Base-by-base conservation (phyloP, 768 basidiomycete species). In the Roridomyces roridus region DNA sequence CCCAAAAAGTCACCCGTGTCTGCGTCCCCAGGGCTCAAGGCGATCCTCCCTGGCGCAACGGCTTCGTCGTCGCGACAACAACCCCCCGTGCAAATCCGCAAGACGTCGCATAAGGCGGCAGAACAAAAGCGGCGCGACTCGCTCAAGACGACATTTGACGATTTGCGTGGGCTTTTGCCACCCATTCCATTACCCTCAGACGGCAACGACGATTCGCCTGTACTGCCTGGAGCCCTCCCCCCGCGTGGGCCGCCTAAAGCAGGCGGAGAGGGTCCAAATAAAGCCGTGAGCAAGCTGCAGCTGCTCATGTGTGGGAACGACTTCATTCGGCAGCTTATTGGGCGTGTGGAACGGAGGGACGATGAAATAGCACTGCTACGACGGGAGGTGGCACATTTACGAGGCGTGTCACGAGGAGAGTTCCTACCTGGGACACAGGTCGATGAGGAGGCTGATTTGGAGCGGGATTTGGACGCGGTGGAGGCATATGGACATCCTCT, bases 51-150 rank as follows among this genome's bases (percentile, higher is more conserved):
- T 50, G 88, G 87, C 29, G 50, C 59, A 4, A 35, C 36, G 15
- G 44, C 57, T 3, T 47, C 61, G 1, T 29, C 48, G 3, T 61
- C 54, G 50, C 37, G 57, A 11, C 65, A 66, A 20, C 64, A 65
- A 1, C 60, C 83, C 40, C 71, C 72, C 37, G 74, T 73, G 25
- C 80, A 79, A 31, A 72, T 82, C 43, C 83, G 85, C 56, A 93
- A 92, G 71, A 88, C 88, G 25, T 92, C 92, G 7, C 92, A 99
- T 74, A 98, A 98, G 74, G 92, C 88, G 12, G 97, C 97, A 6
- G 97, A 99, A 73, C 97, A 99, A 71, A 95, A 96, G 70, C 89
- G 97, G 41, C 87, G 97, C 9, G 96, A 99, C 73, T 95, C 93
- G 40, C 85, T 98, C 57, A 99, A 98, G 76, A 88, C 91, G 15